phyloP scores from a whole-genome alignment of 2,329 filamentous ascomycete genomes.

The Trichoderma pleuroti region DNA sequence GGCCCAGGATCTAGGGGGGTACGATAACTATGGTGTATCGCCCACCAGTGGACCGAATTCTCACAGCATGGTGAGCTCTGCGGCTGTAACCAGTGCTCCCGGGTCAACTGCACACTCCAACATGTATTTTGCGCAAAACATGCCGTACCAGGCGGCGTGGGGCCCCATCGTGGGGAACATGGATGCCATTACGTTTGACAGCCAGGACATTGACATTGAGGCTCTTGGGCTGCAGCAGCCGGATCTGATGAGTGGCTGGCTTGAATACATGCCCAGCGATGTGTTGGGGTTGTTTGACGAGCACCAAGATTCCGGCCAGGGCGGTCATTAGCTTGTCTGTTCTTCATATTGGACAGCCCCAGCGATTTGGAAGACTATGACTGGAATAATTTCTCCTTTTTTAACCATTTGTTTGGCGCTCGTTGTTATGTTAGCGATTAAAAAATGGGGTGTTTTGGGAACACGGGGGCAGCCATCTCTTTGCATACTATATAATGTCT shows the following conservation, averaged over 20 bases:
- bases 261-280: conserved; percentile 69
- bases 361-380: neutral
- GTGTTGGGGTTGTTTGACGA: conserved; percentile 55
- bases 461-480: neutral
- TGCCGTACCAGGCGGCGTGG: conserved; percentile 33
- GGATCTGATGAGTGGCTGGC: conserved; percentile 67
- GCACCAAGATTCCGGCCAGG: conserved; percentile 29
- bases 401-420: neutral
- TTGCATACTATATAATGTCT: neutral
- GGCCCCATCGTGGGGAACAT: conserved; percentile 34
- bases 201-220: conserved; percentile 73
- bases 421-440: neutral
- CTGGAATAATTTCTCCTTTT: neutral
- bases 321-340: neutral
- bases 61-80: conserved; percentile 21
- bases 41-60: conserved; percentile 35
- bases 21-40: conserved; percentile 43
- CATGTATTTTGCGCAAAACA: conserved; percentile 30
- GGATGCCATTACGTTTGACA: conserved; percentile 66
- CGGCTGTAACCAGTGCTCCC: conserved; percentile 17
- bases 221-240: conserved; percentile 54
- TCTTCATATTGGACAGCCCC: neutral
- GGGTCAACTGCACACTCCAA: conserved; percentile 10
- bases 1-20: conserved; percentile 39
- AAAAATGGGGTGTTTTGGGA: neutral